Percentiles rank a stretch among this genome's conserved stretches.
Evolutionary conservation across 164 flowering plant genomes (phyloP).

Genomic region (Echeveria elegans): DNA sequence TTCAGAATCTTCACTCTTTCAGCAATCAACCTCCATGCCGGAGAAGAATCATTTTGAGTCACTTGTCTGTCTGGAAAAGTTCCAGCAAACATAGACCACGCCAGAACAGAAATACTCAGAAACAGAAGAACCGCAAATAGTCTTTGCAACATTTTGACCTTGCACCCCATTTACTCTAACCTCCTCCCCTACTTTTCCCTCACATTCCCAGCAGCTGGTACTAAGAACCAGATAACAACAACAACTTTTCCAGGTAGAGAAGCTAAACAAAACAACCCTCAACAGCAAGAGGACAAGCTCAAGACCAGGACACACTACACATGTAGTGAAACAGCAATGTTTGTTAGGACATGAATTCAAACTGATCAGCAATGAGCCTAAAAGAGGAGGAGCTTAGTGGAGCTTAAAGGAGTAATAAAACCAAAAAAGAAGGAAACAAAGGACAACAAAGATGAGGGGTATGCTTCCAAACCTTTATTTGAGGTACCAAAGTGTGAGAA

Average conservation of each 20-base stretch:
- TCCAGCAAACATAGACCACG: conserved; percentile 26
- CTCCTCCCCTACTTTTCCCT: conserved; percentile 1
- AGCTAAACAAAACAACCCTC: neutral
- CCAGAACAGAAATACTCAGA: conserved; percentile 13
- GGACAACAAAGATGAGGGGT: conserved; percentile 10
- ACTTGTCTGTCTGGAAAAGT: conserved; percentile 19
- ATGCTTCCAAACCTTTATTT: conserved; percentile 15
- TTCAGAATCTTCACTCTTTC: conserved; percentile 15
- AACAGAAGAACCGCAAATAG: conserved; percentile 21
- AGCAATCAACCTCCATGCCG: conserved; percentile 12
- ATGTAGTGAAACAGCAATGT: neutral
- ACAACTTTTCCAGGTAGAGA: neutral
- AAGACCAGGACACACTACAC: neutral
- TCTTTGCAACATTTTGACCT: conserved; percentile 18
- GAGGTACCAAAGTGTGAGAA: conserved; percentile 16
- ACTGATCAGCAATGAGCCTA: neutral
- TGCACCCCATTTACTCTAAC: conserved; percentile 19
- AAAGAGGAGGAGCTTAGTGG: neutral
- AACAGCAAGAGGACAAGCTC: conserved; percentile 2
- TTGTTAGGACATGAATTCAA: neutral
- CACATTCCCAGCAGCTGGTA: neutral
- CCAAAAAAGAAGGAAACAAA: conserved; percentile 6
- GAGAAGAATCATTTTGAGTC: neutral
- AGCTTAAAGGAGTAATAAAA: neutral
- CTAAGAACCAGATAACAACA: neutral